Conservation (phyloP, 495 filamentous ascomycete species). For the Platismatia glauca region DNA sequence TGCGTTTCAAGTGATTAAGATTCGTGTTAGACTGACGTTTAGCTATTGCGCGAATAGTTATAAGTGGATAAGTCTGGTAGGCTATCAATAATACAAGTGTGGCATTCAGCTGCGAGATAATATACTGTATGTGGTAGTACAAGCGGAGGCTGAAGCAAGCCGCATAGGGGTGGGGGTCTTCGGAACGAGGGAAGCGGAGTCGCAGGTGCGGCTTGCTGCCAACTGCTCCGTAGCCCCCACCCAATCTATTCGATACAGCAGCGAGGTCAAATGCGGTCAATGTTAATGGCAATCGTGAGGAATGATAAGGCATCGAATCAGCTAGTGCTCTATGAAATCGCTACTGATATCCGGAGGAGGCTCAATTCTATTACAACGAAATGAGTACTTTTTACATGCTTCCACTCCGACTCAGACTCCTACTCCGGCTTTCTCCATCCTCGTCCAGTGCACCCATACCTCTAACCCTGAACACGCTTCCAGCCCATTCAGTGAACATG, state of each 20-base stretch:
- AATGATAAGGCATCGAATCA: background rate
- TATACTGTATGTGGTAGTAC: background rate
- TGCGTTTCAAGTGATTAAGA: background rate
- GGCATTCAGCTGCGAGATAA: background rate
- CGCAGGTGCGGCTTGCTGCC: background rate
- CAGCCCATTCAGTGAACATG: constrained; percentile 52
- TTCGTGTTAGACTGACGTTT: background rate
- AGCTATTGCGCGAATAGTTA: background rate
- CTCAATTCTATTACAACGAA: no score
- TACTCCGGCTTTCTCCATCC: constrained; percentile 32
- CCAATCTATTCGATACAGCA: background rate
- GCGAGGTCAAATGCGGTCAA: background rate
- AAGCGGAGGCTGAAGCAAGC: background rate
- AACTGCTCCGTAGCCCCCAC: no score
- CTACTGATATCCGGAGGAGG: background rate
- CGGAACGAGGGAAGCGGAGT: constrained; percentile 12
- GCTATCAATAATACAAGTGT: background rate
- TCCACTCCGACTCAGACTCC: constrained; percentile 27
- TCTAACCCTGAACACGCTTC: constrained; percentile 47
- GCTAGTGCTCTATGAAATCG: background rate
- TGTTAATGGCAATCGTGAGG: background rate
- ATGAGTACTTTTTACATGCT: constrained; percentile 20
- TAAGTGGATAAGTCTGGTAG: background rate
- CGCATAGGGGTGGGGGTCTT: constrained; percentile 1
- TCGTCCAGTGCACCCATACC: constrained; percentile 31